Conservation (phyloP, 352 stramenopile species). For the Saprolegnia parasitica region DNA sequence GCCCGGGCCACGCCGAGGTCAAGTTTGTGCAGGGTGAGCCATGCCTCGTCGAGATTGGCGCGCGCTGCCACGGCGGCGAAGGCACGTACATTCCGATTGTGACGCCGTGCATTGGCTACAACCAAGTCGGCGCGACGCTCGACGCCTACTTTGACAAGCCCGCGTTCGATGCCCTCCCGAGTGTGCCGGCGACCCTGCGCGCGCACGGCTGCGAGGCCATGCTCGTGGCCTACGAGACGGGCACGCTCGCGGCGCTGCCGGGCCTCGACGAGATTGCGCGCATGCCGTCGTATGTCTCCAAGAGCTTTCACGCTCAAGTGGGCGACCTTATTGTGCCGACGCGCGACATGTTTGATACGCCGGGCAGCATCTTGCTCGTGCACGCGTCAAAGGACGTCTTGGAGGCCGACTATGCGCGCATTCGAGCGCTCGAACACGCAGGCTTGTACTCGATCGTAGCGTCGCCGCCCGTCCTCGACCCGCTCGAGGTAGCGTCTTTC, state of each 20-base stretch:
- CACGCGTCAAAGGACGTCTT: constrained; percentile 72
- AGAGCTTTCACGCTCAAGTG: constrained; percentile 63
- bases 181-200: constrained; percentile 56
- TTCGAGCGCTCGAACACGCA: constrained; percentile 76
- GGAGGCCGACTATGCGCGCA: constrained; percentile 71
- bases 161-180: constrained; percentile 51
- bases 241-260: constrained; percentile 76
- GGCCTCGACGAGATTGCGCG: constrained; percentile 81
- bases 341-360: constrained; percentile 89
- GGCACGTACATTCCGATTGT: constrained; percentile 90
- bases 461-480: neutral
- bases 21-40: constrained; percentile 77
- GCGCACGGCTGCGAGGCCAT: constrained; percentile 88
- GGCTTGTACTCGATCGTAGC: constrained; percentile 51
- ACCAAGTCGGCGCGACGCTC: constrained; percentile 87
- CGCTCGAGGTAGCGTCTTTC: neutral
- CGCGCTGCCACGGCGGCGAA: constrained; percentile 92
- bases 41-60: constrained; percentile 94
- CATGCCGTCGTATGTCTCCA: constrained; percentile 84
- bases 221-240: constrained; percentile 85
- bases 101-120: constrained; percentile 86
- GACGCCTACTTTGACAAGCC: constrained; percentile 79
- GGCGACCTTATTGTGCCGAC: constrained; percentile 60
- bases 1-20: constrained; percentile 82
- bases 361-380: constrained; percentile 78